A percentile compares a stretch with the other conserved stretches of the same genome.
Conservation (phyloP, 2,329 filamentous ascomycete genomes). For the Cercospora citrullina region DNA sequence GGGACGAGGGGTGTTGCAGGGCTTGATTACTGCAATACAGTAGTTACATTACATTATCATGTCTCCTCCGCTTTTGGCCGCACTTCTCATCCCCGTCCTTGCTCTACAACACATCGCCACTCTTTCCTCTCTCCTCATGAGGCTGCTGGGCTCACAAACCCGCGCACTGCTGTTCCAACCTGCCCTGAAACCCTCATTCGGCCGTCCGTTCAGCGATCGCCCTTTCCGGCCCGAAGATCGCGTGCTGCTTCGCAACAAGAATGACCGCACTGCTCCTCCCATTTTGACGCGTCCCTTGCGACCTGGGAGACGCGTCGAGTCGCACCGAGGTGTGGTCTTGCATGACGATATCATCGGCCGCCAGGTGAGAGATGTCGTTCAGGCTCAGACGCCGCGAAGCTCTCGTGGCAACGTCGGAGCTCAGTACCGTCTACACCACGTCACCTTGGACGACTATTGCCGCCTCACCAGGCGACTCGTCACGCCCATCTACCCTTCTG, state of each 20-base stretch:
- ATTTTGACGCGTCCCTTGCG: slow-evolving; percentile 44
- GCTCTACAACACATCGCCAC: not conserved
- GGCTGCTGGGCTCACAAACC: slow-evolving; percentile 17
- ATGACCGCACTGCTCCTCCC: slow-evolving; percentile 40
- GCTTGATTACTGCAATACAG: too few relatives aligned
- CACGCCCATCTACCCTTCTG: slow-evolving; percentile 76
- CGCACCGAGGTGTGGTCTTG: slow-evolving; percentile 51
- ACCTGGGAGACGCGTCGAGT: slow-evolving; percentile 37
- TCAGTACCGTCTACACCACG: slow-evolving; percentile 60
- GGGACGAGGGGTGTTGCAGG: too few relatives aligned
- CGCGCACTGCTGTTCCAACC: slow-evolving; percentile 7
- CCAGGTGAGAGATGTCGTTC: slow-evolving; percentile 58
- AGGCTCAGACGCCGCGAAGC: slow-evolving; percentile 43
- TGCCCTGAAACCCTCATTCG: not conserved
- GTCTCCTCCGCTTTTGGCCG: not conserved
- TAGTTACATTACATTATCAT: not conserved
- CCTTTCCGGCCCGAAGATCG: slow-evolving; percentile 34
- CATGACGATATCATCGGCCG: slow-evolving; percentile 65
- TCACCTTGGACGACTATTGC: slow-evolving; percentile 73
- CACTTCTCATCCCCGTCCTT: not conserved
- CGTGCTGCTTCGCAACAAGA: slow-evolving; percentile 46
- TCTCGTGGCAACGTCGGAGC: slow-evolving; percentile 40
- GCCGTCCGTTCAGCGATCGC: slow-evolving; percentile 21
- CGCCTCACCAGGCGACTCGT: slow-evolving; percentile 66
- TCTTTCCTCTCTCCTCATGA: slow-evolving; percentile 11